Percentiles rank a stretch among this genome's conserved stretches.
Evolutionary conservation across 768 basidiomycete species (phyloP).

Genomic region (Amanita rubescens): DNA sequence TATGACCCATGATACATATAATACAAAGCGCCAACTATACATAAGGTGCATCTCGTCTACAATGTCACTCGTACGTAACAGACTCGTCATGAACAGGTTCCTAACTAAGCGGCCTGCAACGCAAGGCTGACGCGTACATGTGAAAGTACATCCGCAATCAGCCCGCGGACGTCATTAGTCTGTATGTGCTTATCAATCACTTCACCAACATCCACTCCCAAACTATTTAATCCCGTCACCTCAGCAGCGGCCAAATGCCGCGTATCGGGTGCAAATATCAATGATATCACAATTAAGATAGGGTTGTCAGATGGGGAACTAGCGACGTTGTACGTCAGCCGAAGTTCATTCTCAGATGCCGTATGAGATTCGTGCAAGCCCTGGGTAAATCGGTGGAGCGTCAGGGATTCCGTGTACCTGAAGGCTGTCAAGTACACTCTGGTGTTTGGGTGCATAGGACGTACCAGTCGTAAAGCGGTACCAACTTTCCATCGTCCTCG

Average conservation of each 20-base stretch:
- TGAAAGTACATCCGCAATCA: no score
- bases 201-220: slow-evolving; percentile 50
- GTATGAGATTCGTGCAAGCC: slow-evolving; percentile 52
- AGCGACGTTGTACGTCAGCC: slow-evolving; percentile 54
- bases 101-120: no score
- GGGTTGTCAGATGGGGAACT: slow-evolving; percentile 19
- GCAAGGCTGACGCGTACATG: no score
- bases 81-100: no score
- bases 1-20: no score
- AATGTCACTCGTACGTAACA: no score
- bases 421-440: not conserved
- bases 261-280: slow-evolving; percentile 68
- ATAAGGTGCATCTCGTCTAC: no score
- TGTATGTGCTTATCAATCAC: slow-evolving; percentile 49
- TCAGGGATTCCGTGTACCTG: slow-evolving; percentile 68
- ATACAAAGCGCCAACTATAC: no score
- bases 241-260: slow-evolving; percentile 55
- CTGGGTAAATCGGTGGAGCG: slow-evolving; percentile 54
- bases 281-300: slow-evolving; percentile 38
- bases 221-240: slow-evolving; percentile 40
- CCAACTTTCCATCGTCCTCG: slow-evolving; percentile 56
- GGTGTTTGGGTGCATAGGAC: slow-evolving; percentile 15
- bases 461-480: slow-evolving; percentile 66
- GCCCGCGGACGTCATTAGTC: no score
- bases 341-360: slow-evolving; percentile 71